Evolutionary conservation across 1,139 yeast genomes (phyloP).

Genomic region (Zygoascus hellenicus): DNA sequence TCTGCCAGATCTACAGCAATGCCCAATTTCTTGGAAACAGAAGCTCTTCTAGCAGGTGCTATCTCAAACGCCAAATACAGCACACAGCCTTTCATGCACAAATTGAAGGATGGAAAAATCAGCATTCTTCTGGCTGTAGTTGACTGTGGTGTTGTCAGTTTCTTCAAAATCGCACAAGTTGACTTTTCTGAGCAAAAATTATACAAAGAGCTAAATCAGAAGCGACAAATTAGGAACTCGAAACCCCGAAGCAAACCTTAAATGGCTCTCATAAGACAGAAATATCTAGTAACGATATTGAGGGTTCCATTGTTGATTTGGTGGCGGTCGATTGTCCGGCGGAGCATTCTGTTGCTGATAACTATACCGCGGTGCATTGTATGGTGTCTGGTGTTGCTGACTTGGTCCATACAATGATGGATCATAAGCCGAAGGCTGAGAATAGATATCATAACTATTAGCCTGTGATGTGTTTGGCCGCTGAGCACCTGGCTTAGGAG

Average conservation of each 20-base stretch:
- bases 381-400: conserved; percentile 3
- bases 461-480: conserved; percentile 18
- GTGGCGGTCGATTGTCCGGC: conserved; percentile 6
- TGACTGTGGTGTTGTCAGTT: conserved; percentile 68
- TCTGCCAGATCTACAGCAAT: conserved; percentile 46
- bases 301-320: conserved; percentile 1
- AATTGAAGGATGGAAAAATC: conserved; percentile 45
- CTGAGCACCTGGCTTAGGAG: conserved; percentile 20
- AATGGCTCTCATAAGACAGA: neutral
- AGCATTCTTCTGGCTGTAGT: conserved; percentile 58
- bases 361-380: conserved; percentile 1
- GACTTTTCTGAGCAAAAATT: conserved; percentile 44
- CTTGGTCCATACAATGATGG: conserved; percentile 12
- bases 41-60: conserved; percentile 30
- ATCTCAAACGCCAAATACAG: conserved; percentile 24
- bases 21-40: conserved; percentile 44
- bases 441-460: conserved; percentile 23
- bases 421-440: conserved; percentile 30
- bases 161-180: conserved; percentile 53
- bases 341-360: conserved; percentile 8
- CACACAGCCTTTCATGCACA: conserved; percentile 31
- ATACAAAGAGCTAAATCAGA: neutral
- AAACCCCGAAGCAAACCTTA: neutral
- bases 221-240: neutral
- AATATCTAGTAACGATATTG: conserved; percentile 3